Conservation (phyloP, 1,284 basidiomycete species). For the Amylostereum areolatum region DNA sequence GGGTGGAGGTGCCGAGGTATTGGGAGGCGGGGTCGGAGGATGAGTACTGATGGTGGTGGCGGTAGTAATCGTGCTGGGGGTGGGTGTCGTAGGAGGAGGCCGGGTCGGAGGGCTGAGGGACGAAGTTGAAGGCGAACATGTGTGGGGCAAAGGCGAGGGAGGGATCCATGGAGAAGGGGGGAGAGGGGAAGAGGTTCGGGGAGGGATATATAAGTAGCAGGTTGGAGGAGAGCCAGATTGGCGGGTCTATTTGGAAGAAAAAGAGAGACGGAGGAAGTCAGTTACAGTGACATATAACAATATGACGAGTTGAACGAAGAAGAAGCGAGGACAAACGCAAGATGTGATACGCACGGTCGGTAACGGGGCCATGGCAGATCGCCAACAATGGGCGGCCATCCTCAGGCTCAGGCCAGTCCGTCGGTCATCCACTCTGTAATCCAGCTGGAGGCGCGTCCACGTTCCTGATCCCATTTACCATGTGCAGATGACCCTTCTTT, state of each 20-base stretch:
- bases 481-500: not conserved
- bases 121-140: not conserved
- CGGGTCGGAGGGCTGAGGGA: not conserved
- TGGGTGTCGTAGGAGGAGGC: conserved; percentile 6
- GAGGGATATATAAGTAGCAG: not conserved
- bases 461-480: not conserved
- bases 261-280: no score
- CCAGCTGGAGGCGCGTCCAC: not conserved
- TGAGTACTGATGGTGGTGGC: not conserved
- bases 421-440: not conserved
- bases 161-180: not conserved
- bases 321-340: not conserved
- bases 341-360: not conserved
- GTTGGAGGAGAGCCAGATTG: not conserved
- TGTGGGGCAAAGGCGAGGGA: not conserved
- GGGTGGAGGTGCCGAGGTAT: not conserved
- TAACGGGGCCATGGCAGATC: not conserved
- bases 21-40: not conserved
- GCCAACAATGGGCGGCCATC: not conserved
- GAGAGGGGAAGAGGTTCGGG: not conserved
- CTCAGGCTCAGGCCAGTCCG: not conserved
- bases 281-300: not conserved
- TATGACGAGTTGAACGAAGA: not conserved
- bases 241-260: not conserved
- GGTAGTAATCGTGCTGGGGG: not conserved